Percentiles rank a stretch among this genome's conserved stretches.
Evolutionary conservation across 805 yeast species (phyloP).

Genomic region (Yarrowia porcina): DNA sequence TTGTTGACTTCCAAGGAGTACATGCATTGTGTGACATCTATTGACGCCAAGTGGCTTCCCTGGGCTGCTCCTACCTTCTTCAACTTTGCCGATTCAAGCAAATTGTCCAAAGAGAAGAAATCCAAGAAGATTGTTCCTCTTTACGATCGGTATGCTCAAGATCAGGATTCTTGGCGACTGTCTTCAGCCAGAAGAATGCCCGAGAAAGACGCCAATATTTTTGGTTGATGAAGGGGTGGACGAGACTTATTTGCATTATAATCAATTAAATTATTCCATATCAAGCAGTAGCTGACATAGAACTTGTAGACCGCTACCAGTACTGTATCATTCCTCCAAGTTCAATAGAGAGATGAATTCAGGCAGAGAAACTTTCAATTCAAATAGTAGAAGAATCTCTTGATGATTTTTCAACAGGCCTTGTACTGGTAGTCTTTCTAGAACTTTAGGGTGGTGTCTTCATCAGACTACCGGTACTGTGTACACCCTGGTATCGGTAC

Average conservation of each 20-base stretch:
- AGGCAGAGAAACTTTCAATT: no score
- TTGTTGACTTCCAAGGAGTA: constrained; percentile 83
- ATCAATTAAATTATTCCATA: not conserved
- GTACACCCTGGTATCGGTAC: no score
- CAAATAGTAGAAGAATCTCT: no score
- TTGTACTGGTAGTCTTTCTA: no score
- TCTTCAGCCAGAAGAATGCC: constrained; percentile 42
- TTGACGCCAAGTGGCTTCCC: constrained; percentile 66
- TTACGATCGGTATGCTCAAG: constrained; percentile 55
- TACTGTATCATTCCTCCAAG: no score
- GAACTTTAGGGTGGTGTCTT: no score
- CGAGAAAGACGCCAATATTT: constrained; percentile 20
- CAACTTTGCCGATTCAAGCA: constrained; percentile 54
- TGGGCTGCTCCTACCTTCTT: constrained; percentile 79
- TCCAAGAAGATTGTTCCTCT: constrained; percentile 71
- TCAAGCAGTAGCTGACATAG: no score
- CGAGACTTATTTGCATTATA: not conserved
- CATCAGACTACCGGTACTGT: no score
- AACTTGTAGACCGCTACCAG: no score
- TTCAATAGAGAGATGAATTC: no score
- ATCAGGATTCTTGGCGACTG: constrained; percentile 74
- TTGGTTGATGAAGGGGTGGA: not conserved
- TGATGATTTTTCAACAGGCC: no score
- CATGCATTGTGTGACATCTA: constrained; percentile 71
- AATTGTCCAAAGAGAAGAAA: constrained; percentile 50